Conservation (phyloP, 441 rosid species). For the Pelargonium myrrhifolium region DNA sequence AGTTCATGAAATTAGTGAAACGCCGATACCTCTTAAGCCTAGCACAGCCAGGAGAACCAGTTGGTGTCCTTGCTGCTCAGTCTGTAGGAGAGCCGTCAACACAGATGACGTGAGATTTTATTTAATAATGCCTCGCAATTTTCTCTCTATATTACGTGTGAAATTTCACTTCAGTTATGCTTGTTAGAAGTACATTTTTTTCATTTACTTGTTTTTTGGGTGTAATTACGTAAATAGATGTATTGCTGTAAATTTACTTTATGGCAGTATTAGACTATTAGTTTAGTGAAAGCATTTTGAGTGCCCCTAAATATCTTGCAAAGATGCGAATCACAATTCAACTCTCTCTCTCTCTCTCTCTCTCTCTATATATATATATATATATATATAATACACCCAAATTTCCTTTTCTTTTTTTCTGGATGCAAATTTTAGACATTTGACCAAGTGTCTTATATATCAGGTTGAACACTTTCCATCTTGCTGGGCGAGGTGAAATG, state of each 20-base stretch:
- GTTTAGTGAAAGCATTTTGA: conserved; percentile 4
- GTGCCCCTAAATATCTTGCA: conserved; percentile 3
- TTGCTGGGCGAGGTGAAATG: conserved; percentile 99
- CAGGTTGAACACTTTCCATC: conserved; percentile 98
- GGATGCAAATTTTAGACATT: neutral
- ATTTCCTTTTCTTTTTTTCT: neutral
- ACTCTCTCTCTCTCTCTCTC: neutral
- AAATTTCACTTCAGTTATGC: neutral
- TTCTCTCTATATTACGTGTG: neutral
- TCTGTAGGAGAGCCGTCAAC: conserved; percentile 99
- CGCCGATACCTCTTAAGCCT: conserved; percentile 75
- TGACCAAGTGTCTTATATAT: conserved; percentile 9
- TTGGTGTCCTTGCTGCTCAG: conserved; percentile 97
- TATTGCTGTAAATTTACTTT: conserved; percentile 1
- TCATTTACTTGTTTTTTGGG: neutral
- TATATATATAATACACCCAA: neutral
- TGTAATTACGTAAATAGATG: neutral
- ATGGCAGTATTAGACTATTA: neutral
- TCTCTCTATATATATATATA: no score
- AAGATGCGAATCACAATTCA: neutral
- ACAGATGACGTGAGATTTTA: conserved; percentile 86
- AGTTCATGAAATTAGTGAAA: conserved; percentile 55
- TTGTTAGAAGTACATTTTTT: neutral
- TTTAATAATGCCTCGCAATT: conserved; percentile 10
- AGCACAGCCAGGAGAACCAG: conserved; percentile 99